These are phyloP conservation scores for Erodium trifolium DNA, from an alignment of 441 rosid genomes.

Conservation along the genomic window DNA sequence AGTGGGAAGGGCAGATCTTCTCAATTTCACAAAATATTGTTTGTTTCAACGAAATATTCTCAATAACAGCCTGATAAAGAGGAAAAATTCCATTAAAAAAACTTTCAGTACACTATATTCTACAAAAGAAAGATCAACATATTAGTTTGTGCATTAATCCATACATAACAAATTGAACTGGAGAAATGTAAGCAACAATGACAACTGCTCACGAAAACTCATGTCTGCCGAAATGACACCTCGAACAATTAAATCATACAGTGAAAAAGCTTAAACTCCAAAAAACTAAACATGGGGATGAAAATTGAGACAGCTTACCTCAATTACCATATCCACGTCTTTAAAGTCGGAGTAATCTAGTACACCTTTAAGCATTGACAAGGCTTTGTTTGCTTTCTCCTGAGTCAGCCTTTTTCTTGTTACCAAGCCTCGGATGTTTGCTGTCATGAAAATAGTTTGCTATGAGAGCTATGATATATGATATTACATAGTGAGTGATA, in stretches of 20 bases:
- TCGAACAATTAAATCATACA: background rate
- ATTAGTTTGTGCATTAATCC: background rate
- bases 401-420: slow-evolving; percentile 57
- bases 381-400: slow-evolving; percentile 66
- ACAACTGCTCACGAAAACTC: background rate
- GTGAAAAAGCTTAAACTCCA: background rate
- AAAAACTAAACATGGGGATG: slow-evolving; percentile 6
- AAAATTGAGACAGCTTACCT: slow-evolving; percentile 39
- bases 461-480: background rate
- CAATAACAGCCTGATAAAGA: slow-evolving; percentile 79
- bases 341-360: slow-evolving; percentile 70
- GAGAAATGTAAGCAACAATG: background rate
- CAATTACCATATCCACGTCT: slow-evolving; percentile 93
- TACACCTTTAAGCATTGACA: slow-evolving; percentile 71
- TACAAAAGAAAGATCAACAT: background rate
- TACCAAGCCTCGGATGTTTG: slow-evolving; percentile 62
- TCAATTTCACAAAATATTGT: slow-evolving; percentile 72
- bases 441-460: slow-evolving; percentile 33
- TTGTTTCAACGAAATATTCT: slow-evolving; percentile 75
- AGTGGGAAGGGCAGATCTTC: slow-evolving; percentile 65
- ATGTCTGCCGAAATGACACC: background rate
- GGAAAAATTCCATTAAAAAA: slow-evolving; percentile 9
- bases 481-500: background rate
- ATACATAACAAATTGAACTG: too few relatives aligned
- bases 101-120: background rate